Percentiles rank a stretch among this genome's conserved stretches.
Conservation (phyloP, 352 stramenopile genomes). For the Phytophthora uliginosa region DNA sequence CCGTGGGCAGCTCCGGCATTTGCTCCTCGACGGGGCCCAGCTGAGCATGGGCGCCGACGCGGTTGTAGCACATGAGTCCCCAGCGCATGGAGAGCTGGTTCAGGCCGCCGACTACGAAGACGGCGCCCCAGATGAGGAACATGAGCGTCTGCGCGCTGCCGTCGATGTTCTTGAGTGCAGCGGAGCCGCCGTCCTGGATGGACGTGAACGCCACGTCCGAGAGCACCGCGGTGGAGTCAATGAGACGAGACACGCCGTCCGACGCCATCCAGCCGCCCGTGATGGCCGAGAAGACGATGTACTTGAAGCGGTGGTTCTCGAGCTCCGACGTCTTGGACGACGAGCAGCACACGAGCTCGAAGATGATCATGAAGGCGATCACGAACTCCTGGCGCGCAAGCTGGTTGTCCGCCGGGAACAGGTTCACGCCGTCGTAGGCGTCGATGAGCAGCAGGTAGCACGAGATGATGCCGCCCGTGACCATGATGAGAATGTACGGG, state of each 20-base stretch:
- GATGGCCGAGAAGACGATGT: conserved; percentile 81
- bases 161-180: conserved; percentile 64
- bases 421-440: conserved; percentile 64
- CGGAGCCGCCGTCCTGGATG: conserved; percentile 72
- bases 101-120: conserved; percentile 64
- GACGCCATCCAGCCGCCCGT: conserved; percentile 82
- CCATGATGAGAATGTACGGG: conserved; percentile 75
- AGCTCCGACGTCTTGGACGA: conserved; percentile 84
- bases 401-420: conserved; percentile 81
- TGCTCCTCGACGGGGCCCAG: conserved; percentile 75
- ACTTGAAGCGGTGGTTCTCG: conserved; percentile 93
- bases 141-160: conserved; percentile 68
- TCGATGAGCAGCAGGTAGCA: conserved; percentile 88
- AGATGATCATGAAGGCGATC: conserved; percentile 90
- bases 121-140: conserved; percentile 84
- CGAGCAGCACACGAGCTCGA: conserved; percentile 84
- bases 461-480: conserved; percentile 74
- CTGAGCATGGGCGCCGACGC: conserved; percentile 78
- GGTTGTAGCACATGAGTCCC: conserved; percentile 92
- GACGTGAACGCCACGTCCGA: conserved; percentile 70
- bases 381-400: conserved; percentile 91
- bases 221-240: conserved; percentile 66
- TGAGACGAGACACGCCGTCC: conserved; percentile 80
- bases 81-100: conserved; percentile 91
- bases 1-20: conserved; percentile 78